phyloP scores from a whole-genome alignment of 306 rosid genomes.

The Clitoria ternatea region DNA sequence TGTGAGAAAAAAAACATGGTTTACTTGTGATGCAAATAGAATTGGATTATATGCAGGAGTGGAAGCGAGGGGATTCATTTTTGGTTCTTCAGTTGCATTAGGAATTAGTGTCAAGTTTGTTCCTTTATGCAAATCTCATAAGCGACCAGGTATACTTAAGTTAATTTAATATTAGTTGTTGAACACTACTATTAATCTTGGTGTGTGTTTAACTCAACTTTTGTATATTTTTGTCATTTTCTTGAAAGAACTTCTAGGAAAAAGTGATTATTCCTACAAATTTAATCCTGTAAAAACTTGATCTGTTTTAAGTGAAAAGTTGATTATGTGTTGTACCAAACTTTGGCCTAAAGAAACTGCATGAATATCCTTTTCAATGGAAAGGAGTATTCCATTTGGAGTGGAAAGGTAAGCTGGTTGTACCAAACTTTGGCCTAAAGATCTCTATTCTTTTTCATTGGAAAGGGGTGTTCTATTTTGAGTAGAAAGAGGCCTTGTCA shows the following conservation, averaged over 20 bases:
- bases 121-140: constrained; percentile 39
- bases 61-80: constrained; percentile 90
- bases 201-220: too few relatives aligned
- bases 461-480: too few relatives aligned
- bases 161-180: not conserved
- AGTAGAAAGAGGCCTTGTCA: constrained; percentile 3
- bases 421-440: too few relatives aligned
- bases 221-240: too few relatives aligned
- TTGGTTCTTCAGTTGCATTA: constrained; percentile 77
- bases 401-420: too few relatives aligned
- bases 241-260: too few relatives aligned
- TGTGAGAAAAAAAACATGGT: too few relatives aligned
- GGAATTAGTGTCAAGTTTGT: constrained; percentile 86
- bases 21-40: constrained; percentile 13
- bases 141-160: not conserved
- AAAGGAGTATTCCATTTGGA: not conserved
- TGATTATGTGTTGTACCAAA: not conserved
- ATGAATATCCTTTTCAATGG: not conserved
- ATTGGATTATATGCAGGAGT: constrained; percentile 47
- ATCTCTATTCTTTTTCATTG: too few relatives aligned
- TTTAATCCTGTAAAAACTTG: too few relatives aligned
- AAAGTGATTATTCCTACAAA: too few relatives aligned
- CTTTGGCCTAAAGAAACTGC: not conserved
- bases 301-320: not conserved
- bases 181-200: not conserved